Evolutionary conservation across 352 stramenopile genomes (phyloP).

Genomic region (Phytophthora ohioensis): DNA sequence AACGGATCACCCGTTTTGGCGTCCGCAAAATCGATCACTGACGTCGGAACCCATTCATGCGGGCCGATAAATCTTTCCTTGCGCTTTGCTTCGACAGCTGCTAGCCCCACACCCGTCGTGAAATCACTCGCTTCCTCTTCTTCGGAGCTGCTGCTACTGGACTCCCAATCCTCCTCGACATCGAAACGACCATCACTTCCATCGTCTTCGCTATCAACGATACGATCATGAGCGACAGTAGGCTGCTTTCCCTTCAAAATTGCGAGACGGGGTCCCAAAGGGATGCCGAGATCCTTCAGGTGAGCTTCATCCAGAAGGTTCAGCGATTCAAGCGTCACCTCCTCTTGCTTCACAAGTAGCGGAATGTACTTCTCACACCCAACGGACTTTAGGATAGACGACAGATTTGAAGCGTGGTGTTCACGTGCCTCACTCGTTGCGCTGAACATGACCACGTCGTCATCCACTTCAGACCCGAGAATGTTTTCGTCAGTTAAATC

Average conservation of each 20-base stretch:
- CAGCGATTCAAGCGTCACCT: constrained; percentile 63
- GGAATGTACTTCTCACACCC: constrained; percentile 64
- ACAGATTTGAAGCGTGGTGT: constrained; percentile 30
- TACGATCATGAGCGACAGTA: constrained; percentile 13
- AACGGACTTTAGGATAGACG: constrained; percentile 48
- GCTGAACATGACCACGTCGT: constrained; percentile 16
- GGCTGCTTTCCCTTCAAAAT: constrained; percentile 52
- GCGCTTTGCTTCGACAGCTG: constrained; percentile 49
- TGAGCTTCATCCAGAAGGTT: constrained; percentile 53
- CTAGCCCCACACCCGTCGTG: constrained; percentile 27
- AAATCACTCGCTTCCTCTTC: constrained; percentile 52
- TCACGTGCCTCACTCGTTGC: constrained; percentile 3
- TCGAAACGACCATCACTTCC: constrained; percentile 24
- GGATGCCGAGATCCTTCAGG: constrained; percentile 67
- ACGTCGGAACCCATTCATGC: constrained; percentile 63
- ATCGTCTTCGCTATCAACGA: constrained; percentile 44
- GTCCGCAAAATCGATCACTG: constrained; percentile 91
- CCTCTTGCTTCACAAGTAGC: constrained; percentile 64
- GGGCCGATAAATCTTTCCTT: constrained; percentile 57
- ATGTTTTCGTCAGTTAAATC: constrained; percentile 91
- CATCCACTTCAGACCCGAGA: constrained; percentile 49
- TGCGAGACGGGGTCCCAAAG: constrained; percentile 62
- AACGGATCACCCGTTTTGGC: constrained; percentile 87
- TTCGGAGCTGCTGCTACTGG: constrained; percentile 57
- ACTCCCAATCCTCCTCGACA: constrained; percentile 62